A percentile compares a stretch with the other conserved stretches of the same genome.
Evolutionary conservation across 352 stramenopile species (phyloP).

Genomic region (Pythium dissotocum): DNA sequence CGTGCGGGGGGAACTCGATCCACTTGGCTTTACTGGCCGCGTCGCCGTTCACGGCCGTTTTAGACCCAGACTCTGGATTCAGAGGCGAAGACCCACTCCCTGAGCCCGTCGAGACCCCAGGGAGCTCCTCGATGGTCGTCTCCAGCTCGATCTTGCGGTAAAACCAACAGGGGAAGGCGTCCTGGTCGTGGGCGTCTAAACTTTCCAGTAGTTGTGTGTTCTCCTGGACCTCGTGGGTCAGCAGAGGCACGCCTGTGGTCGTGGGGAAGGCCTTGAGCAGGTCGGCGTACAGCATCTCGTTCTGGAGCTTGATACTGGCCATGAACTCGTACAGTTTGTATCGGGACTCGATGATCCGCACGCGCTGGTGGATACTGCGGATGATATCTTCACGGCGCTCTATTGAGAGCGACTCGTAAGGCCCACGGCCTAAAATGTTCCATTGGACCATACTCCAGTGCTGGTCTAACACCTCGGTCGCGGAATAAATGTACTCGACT

Average conservation of each 20-base stretch:
- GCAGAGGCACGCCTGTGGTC: slow-evolving; percentile 51
- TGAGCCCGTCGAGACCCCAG: not conserved
- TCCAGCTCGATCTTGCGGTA: slow-evolving; percentile 59
- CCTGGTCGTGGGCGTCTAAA: slow-evolving; percentile 51
- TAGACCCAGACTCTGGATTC: slow-evolving; percentile 1
- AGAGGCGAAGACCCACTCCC: not conserved
- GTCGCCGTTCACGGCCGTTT: not conserved
- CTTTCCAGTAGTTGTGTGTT: slow-evolving; percentile 46
- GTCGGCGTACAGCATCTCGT: slow-evolving; percentile 81
- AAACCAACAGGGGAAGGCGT: slow-evolving; percentile 81
- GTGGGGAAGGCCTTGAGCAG: slow-evolving; percentile 55
- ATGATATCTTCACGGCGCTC: slow-evolving; percentile 67
- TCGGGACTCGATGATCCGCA: slow-evolving; percentile 66
- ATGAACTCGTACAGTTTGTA: slow-evolving; percentile 87
- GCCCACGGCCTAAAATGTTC: slow-evolving; percentile 79
- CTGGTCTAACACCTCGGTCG: slow-evolving; percentile 80
- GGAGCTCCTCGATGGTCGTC: not conserved
- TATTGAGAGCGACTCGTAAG: slow-evolving; percentile 72
- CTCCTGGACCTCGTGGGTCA: slow-evolving; percentile 35
- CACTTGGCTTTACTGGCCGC: slow-evolving; percentile 36
- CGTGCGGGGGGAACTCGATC: slow-evolving; percentile 78
- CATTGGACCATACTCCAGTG: slow-evolving; percentile 87
- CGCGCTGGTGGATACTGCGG: slow-evolving; percentile 67
- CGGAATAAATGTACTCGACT: slow-evolving; percentile 84
- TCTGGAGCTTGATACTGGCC: slow-evolving; percentile 80